phyloP scores from a whole-genome alignment of 805 yeast genomes.

The Blastobotrys robertii region DNA sequence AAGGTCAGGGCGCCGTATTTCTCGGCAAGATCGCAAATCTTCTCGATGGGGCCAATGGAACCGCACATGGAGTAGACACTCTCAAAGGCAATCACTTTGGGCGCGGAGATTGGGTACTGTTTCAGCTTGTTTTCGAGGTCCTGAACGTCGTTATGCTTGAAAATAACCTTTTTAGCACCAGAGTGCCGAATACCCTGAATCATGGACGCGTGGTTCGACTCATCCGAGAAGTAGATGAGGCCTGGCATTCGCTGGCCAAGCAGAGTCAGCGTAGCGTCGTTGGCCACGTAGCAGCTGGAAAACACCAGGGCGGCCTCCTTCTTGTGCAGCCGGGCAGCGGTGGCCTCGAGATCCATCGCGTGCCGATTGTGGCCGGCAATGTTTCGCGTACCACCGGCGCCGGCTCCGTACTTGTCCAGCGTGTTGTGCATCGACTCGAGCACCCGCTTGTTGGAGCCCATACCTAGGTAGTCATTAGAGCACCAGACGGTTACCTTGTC shows the following conservation, averaged over 20 bases:
- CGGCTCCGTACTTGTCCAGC: conserved; percentile 86
- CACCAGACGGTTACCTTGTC: conserved; percentile 98
- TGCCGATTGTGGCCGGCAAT: conserved; percentile 95
- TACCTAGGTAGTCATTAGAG: conserved; percentile 93
- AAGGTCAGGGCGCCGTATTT: conserved; percentile 96
- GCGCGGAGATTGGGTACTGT: conserved; percentile 73
- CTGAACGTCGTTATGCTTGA: conserved; percentile 78
- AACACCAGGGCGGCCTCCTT: conserved; percentile 94
- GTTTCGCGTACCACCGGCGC: conserved; percentile 98
- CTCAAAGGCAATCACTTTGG: conserved; percentile 95
- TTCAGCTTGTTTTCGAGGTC: conserved; percentile 76
- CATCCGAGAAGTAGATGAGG: conserved; percentile 87
- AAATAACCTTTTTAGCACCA: conserved; percentile 76
- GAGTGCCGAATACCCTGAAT: conserved; percentile 92
- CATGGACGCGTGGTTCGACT: conserved; percentile 95
- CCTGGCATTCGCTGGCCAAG: conserved; percentile 86
- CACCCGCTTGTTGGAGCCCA: conserved; percentile 75
- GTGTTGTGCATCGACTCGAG: conserved; percentile 68
- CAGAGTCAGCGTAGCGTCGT: conserved; percentile 86
- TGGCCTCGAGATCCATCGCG: conserved; percentile 80
- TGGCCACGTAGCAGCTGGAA: conserved; percentile 92
- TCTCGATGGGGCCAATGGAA: conserved; percentile 86
- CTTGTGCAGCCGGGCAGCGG: conserved; percentile 81
- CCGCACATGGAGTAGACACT: conserved; percentile 99
- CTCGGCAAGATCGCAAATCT: conserved; percentile 90